Evolutionary conservation across 306 rosid genomes (phyloP), one percentile per base, ranked within the genome.

Genomic region (Senna siamea): DNA sequence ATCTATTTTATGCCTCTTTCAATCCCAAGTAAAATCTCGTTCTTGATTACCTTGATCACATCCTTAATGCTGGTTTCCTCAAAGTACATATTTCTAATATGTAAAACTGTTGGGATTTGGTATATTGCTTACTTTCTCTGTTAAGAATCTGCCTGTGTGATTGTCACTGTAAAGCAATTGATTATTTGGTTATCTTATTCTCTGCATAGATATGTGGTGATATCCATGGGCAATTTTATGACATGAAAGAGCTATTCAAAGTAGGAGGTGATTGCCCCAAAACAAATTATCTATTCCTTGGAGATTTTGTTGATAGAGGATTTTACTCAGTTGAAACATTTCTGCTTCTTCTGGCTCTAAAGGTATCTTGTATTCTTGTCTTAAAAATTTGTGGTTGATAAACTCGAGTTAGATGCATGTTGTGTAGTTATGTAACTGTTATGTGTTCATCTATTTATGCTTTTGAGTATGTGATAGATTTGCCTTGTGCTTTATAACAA

Each of bases 241-340:
- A 95, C 77, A 87, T 92, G 99, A 95, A 92, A 74, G 99, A 95
- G 90, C 99, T 95, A 81, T 95, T 95, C 87, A 95, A 86, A 88
- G 99, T 95, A 7, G 99, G 99, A 83, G 97, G 96, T 17, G 99
- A 95, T 75, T 95, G 99, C 84, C 99, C 98, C 10, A 88, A 92
- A 85, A 95, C 97, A 7, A 95, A 95, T 78, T 95, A 95, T 83
- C 79, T 95, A 66, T 95, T 95, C 82, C 99, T 95, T 70, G 99
- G 99, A 66, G 99, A 95, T 87, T 95, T 95, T 76, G 98, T 95
- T 58, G 98, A 95, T 70, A 90, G 99, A 87, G 99, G 99, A 34
- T 92, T 84, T 79, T 92, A 95, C 77, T 95, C 99, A 0, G 99
- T 95, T 2, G 99, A 95, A 79, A 95, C 99, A 12, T 92, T 95